phyloP scores from a whole-genome alignment of 2,329 filamentous ascomycete genomes.

The Aspergillus sclerotialis region DNA sequence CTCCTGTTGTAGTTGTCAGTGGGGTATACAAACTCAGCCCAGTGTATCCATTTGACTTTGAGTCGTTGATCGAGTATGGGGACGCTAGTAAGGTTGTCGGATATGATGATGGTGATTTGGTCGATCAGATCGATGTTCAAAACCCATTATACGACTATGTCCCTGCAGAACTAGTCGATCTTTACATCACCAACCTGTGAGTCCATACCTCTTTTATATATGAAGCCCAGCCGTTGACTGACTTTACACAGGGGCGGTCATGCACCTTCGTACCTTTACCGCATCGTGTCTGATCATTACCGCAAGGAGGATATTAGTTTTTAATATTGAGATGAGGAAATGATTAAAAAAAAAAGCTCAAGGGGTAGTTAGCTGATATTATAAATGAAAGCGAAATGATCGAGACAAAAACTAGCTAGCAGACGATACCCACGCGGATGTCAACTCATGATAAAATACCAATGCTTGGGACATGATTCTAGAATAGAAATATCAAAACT shows the following conservation, averaged over 20 bases:
- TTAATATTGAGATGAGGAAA: slow-evolving; percentile 10
- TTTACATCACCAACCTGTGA: slow-evolving; percentile 71
- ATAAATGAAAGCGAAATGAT: slow-evolving; percentile 12
- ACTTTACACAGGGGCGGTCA: slow-evolving; percentile 47
- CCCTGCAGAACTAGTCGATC: slow-evolving; percentile 58
- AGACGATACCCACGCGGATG: no score
- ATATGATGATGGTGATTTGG: slow-evolving; percentile 72
- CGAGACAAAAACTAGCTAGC: no score
- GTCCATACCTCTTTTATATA: slow-evolving; percentile 24
- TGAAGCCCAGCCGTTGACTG: slow-evolving; percentile 10
- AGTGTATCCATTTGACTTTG: slow-evolving; percentile 75
- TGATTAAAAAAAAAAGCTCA: slow-evolving; percentile 1
- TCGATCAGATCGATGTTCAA: slow-evolving; percentile 69
- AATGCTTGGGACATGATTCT: no score
- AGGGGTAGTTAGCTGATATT: slow-evolving; percentile 6
- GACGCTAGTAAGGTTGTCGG: slow-evolving; percentile 68
- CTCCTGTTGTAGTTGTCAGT: slow-evolving; percentile 79
- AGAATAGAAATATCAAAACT: no score
- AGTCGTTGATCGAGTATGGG: slow-evolving; percentile 78
- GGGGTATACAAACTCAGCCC: slow-evolving; percentile 93
- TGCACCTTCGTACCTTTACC: slow-evolving; percentile 58
- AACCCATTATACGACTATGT: slow-evolving; percentile 80
- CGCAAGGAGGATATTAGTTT: slow-evolving; percentile 54
- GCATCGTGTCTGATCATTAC: slow-evolving; percentile 61
- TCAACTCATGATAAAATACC: no score